Conservation (phyloP, 805 yeast species). For the Monosporozyma siamensis region DNA sequence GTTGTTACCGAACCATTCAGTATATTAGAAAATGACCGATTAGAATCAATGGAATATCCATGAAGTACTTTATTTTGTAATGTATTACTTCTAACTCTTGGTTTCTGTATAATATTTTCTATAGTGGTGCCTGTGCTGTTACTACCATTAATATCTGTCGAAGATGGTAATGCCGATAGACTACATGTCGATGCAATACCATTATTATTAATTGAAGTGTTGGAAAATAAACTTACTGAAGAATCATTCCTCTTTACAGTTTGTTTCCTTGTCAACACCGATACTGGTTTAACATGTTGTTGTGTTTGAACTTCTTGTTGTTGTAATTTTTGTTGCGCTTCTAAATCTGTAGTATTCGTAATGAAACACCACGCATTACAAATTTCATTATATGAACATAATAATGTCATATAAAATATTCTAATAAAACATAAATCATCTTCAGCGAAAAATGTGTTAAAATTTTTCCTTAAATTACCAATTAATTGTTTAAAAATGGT, state of each 20-base stretch:
- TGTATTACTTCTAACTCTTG: conserved; percentile 22
- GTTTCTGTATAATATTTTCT: conserved; percentile 9
- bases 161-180: background rate
- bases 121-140: conserved; percentile 2
- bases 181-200: background rate
- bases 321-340: background rate
- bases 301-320: background rate
- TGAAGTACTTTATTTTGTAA: conserved; percentile 11
- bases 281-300: background rate
- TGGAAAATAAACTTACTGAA: conserved; percentile 4
- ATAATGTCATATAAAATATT: conserved; percentile 49
- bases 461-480: conserved; percentile 36
- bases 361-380: conserved; percentile 49
- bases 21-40: conserved; percentile 18
- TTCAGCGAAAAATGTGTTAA: conserved; percentile 40
- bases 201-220: background rate
- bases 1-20: no score
- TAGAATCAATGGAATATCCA: background rate
- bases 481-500: conserved; percentile 42
- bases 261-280: conserved; percentile 3
- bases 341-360: background rate
- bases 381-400: conserved; percentile 58
- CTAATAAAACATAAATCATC: conserved; percentile 59
- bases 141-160: background rate
- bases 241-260: conserved; percentile 5